Conservation (phyloP, 108 stramenopile species). For the Cylindrotheca closterium region DNA sequence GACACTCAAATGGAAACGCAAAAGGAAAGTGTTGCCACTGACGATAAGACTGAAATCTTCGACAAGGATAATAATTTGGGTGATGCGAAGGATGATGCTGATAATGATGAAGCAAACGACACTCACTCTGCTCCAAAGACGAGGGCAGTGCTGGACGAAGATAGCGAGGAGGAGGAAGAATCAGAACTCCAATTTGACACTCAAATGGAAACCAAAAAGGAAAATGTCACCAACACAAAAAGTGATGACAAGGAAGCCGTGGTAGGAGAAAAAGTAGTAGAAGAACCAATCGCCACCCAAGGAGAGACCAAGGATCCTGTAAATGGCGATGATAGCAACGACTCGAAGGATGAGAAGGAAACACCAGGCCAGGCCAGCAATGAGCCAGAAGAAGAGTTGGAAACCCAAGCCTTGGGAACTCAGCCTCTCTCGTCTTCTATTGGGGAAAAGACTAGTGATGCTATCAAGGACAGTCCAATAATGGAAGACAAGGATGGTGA, state of each 20-base stretch:
- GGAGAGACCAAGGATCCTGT: not conserved
- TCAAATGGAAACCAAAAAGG: not conserved
- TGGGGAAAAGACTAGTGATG: too few relatives aligned
- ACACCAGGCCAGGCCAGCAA: too few relatives aligned
- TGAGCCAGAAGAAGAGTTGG: too few relatives aligned
- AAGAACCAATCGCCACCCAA: not conserved
- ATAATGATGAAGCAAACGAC: not conserved
- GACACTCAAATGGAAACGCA: not conserved
- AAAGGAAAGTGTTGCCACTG: not conserved
- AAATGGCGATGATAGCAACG: not conserved
- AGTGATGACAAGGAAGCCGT: not conserved
- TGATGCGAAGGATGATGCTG: not conserved
- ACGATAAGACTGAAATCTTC: too few relatives aligned
- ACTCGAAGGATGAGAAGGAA: too few relatives aligned
- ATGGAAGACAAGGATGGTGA: too few relatives aligned
- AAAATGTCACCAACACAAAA: not conserved
- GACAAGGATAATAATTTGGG: not conserved
- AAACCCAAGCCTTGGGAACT: too few relatives aligned
- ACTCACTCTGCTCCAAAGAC: not conserved
- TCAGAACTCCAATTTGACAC: conserved; percentile 8
- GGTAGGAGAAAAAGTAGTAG: not conserved
- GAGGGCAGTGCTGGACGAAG: not conserved
- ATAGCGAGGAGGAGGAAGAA: not conserved
- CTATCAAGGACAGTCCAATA: too few relatives aligned
- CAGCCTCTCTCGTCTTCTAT: too few relatives aligned